Percentiles rank a stretch among this genome's conserved stretches.
Conservation (phyloP, 1,284 basidiomycete genomes). For the Naganishia cerealis region DNA sequence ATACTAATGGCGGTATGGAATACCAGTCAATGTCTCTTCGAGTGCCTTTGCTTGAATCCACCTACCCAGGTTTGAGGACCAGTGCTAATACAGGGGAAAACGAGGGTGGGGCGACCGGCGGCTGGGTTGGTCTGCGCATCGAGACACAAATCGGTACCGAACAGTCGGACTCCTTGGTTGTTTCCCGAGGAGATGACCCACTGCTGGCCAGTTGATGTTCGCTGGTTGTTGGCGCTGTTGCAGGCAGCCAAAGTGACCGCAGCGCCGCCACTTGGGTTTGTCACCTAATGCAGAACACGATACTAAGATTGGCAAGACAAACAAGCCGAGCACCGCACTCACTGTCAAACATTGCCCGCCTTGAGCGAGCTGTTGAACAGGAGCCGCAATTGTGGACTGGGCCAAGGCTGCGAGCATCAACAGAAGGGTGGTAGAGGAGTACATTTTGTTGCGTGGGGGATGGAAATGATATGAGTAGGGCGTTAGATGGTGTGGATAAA, state of each 20-base stretch:
- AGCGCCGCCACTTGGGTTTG: conserved; percentile 26
- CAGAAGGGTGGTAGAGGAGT: conserved; percentile 25
- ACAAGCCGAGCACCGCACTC: conserved; percentile 6
- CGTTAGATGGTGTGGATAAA: too few relatives aligned
- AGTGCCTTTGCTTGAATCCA: background rate
- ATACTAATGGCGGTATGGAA: conserved; percentile 10
- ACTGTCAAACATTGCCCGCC: conserved; percentile 36
- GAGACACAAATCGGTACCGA: conserved; percentile 37
- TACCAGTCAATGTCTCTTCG: background rate
- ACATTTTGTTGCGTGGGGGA: conserved; percentile 9
- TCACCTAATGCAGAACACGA: background rate
- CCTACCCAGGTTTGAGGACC: conserved; percentile 36
- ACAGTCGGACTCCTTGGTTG: conserved; percentile 38
- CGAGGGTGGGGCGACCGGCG: conserved; percentile 26
- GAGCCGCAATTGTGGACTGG: conserved; percentile 26
- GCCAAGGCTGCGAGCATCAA: conserved; percentile 31
- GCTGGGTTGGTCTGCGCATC: conserved; percentile 35
- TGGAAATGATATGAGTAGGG: background rate
- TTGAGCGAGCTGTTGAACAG: conserved; percentile 34
- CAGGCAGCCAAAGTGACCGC: conserved; percentile 34
- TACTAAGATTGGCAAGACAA: background rate
- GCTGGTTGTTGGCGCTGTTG: conserved; percentile 33
- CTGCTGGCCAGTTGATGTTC: conserved; percentile 36
- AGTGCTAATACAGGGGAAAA: conserved; percentile 11
- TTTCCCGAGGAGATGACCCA: conserved; percentile 38